Percentiles rank a stretch among this genome's conserved stretches.
These are phyloP conservation scores for Trichaptum fuscoviolaceum DNA, from an alignment of 768 basidiomycete species.

Conservation along the genomic window DNA sequence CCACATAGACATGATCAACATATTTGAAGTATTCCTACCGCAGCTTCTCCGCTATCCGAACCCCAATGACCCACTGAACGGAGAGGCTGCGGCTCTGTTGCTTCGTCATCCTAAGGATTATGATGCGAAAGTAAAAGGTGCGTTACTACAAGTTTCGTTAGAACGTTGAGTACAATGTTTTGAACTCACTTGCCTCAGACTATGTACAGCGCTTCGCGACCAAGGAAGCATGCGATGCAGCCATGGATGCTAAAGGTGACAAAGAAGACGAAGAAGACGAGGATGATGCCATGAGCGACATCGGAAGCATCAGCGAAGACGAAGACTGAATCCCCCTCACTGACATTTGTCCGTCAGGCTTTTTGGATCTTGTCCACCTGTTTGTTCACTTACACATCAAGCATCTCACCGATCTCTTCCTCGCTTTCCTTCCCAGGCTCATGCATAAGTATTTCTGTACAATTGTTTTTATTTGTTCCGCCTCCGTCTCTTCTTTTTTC, in stretches of 20 bases:
- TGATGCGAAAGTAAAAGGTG: slow-evolving; percentile 89
- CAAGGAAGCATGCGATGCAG: slow-evolving; percentile 81
- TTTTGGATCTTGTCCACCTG: background rate
- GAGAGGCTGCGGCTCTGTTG: slow-evolving; percentile 93
- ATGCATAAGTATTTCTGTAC: slow-evolving; percentile 16
- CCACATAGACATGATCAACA: slow-evolving; percentile 91
- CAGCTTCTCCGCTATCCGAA: slow-evolving; percentile 97
- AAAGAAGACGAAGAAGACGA: slow-evolving; percentile 70
- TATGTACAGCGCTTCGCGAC: slow-evolving; percentile 96
- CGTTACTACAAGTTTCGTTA: slow-evolving; percentile 15
- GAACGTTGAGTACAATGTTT: slow-evolving; percentile 7
- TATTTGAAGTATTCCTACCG: slow-evolving; percentile 97
- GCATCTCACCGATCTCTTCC: background rate
- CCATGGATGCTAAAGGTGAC: slow-evolving; percentile 52
- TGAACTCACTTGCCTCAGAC: slow-evolving; percentile 41
- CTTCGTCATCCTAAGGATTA: slow-evolving; percentile 98
- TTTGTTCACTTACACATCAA: background rate
- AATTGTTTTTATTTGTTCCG: slow-evolving; percentile 5
- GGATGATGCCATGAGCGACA: slow-evolving; percentile 82
- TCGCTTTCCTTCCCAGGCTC: slow-evolving; percentile 7
- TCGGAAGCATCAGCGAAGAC: slow-evolving; percentile 76
- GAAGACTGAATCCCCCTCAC: slow-evolving; percentile 26
- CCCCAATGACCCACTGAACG: slow-evolving; percentile 96
- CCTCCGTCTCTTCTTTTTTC: background rate
- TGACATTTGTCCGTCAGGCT: background rate